Conservation (phyloP, 352 stramenopile species). For the Phytophthora tubulina region DNA sequence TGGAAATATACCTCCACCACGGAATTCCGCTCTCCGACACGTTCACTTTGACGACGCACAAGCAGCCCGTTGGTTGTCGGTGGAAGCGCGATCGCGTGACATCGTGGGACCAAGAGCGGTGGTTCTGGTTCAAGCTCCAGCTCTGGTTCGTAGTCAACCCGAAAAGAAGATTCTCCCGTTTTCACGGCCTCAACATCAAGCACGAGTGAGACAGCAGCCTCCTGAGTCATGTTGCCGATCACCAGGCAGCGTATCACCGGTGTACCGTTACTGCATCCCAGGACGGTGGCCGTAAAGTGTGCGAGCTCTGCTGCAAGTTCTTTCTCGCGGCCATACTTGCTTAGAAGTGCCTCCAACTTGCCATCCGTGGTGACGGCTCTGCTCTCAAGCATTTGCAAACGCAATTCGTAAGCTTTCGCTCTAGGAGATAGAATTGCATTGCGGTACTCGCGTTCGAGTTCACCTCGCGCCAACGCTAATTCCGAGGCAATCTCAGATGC, state of each 20-base stretch:
- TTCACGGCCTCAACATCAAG: slow-evolving; percentile 43
- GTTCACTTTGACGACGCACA: slow-evolving; percentile 68
- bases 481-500: slow-evolving; percentile 40
- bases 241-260: slow-evolving; percentile 48
- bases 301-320: slow-evolving; percentile 40
- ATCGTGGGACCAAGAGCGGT: slow-evolving; percentile 41
- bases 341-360: slow-evolving; percentile 59
- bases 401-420: slow-evolving; percentile 73
- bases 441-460: slow-evolving; percentile 72
- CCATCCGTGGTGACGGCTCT: slow-evolving; percentile 66
- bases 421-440: slow-evolving; percentile 76
- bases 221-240: slow-evolving; percentile 68
- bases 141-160: slow-evolving; percentile 19
- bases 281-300: slow-evolving; percentile 30
- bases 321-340: slow-evolving; percentile 18
- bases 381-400: slow-evolving; percentile 75
- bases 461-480: slow-evolving; percentile 63
- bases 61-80: slow-evolving; percentile 67
- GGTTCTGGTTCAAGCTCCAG: slow-evolving; percentile 35
- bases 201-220: slow-evolving; percentile 49
- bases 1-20: slow-evolving; percentile 90
- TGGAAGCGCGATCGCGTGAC: slow-evolving; percentile 62
- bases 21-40: slow-evolving; percentile 79
- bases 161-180: slow-evolving; percentile 13
- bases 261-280: slow-evolving; percentile 32